These are phyloP conservation scores for Pleurotus giganteus DNA, from an alignment of 768 basidiomycete genomes.

Conservation along the genomic window DNA sequence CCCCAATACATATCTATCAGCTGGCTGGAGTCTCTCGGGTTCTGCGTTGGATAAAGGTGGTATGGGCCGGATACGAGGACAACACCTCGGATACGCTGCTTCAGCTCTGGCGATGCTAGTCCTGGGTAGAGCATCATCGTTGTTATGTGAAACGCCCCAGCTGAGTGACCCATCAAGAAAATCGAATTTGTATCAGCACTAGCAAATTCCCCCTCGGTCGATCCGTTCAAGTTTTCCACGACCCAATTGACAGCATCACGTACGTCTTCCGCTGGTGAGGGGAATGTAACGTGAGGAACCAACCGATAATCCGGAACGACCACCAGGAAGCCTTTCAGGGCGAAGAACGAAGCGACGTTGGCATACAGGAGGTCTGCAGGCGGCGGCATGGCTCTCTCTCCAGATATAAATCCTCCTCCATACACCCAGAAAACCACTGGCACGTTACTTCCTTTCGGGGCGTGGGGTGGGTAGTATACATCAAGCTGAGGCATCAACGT, in stretches of 20 bases:
- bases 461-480: slow-evolving; percentile 54
- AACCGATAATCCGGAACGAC: slow-evolving; percentile 71
- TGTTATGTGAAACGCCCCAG: slow-evolving; percentile 50
- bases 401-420: slow-evolving; percentile 60
- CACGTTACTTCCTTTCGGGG: slow-evolving; percentile 15
- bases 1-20: slow-evolving; percentile 39
- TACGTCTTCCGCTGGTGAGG: slow-evolving; percentile 52
- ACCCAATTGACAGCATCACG: slow-evolving; percentile 60
- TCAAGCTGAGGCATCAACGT: no score
- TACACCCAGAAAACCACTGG: slow-evolving; percentile 67
- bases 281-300: slow-evolving; percentile 53
- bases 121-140: slow-evolving; percentile 40
- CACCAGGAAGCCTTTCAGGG: slow-evolving; percentile 55
- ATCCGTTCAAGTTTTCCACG: slow-evolving; percentile 28
- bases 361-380: slow-evolving; percentile 52
- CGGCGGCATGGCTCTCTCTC: slow-evolving; percentile 42
- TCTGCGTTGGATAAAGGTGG: slow-evolving; percentile 26
- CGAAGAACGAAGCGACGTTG: slow-evolving; percentile 60
- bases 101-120: slow-evolving; percentile 31
- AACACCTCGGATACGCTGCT: slow-evolving; percentile 39
- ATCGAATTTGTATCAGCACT: slow-evolving; percentile 40
- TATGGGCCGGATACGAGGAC: slow-evolving; percentile 48
- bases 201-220: slow-evolving; percentile 7
- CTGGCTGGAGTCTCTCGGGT: slow-evolving; percentile 20
- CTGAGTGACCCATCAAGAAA: slow-evolving; percentile 60